Conservation (phyloP, 257 asterid genomes). For the Solanum boliviense region DNA sequence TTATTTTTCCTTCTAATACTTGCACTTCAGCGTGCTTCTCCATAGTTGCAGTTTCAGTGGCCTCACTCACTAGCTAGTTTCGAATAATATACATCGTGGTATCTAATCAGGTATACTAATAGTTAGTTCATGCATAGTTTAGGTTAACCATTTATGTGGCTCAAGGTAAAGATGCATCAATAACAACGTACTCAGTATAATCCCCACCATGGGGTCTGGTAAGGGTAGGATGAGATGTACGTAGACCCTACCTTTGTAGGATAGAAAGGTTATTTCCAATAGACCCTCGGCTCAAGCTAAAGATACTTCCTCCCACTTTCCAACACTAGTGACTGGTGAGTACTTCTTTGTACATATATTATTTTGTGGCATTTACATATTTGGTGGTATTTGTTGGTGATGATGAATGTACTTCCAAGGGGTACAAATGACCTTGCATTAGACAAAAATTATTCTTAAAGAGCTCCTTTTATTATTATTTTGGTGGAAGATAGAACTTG, state of each 20-base stretch:
- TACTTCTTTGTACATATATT: neutral
- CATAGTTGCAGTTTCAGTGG: neutral
- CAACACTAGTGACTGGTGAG: neutral
- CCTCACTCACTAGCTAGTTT: neutral
- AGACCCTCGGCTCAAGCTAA: neutral
- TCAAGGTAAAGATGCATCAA: neutral
- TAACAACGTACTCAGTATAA: neutral
- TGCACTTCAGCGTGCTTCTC: rapidly evolving
- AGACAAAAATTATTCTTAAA: neutral
- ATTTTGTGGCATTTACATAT: neutral
- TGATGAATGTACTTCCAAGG: neutral
- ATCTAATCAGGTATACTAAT: neutral
- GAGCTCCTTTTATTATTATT: neutral
- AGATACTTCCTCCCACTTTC: neutral
- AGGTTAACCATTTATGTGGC: rapidly evolving
- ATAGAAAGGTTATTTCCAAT: rapidly evolving
- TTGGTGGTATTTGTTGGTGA: neutral
- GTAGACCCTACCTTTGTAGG: neutral
- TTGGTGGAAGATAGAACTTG: neutral
- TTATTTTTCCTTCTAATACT: neutral
- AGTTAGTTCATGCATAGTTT: neutral
- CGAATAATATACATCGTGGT: neutral
- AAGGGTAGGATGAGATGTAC: neutral
- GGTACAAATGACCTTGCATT: neutral
- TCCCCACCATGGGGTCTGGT: neutral